These are phyloP conservation scores for Ustilago xerochloae DNA, from an alignment of 1,284 basidiomycete species.

Conservation along the genomic window DNA sequence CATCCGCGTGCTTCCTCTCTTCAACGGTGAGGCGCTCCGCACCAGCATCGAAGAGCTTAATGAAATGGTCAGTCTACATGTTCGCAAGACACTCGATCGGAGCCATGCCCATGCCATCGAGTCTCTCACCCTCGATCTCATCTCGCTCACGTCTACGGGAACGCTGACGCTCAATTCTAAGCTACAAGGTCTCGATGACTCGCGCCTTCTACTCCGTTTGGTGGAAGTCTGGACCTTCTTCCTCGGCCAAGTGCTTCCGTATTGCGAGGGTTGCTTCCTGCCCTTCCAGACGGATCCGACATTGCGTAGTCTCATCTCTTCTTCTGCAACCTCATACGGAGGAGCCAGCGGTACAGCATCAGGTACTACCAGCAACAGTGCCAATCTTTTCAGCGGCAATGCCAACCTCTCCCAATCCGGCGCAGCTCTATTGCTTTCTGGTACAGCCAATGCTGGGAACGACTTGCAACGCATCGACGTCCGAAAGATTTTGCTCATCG, in stretches of 20 bases:
- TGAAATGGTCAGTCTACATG: slow-evolving; percentile 76
- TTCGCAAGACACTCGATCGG: slow-evolving; percentile 72
- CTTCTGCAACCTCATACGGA: slow-evolving; percentile 12
- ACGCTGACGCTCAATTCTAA: slow-evolving; percentile 92
- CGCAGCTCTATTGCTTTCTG: slow-evolving; percentile 17
- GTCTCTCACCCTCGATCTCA: slow-evolving; percentile 80
- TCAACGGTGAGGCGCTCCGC: slow-evolving; percentile 89
- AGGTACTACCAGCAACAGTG: background rate
- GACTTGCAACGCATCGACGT: slow-evolving; percentile 75
- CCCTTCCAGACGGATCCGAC: slow-evolving; percentile 68
- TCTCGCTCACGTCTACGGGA: slow-evolving; percentile 84
- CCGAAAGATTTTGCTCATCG: slow-evolving; percentile 79
- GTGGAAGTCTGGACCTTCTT: slow-evolving; percentile 94
- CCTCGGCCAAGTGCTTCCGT: slow-evolving; percentile 90
- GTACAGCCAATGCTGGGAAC: background rate
- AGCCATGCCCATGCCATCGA: slow-evolving; percentile 70
- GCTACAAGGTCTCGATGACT: slow-evolving; percentile 73
- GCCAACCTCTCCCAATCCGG: slow-evolving; percentile 17
- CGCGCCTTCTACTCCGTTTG: slow-evolving; percentile 78
- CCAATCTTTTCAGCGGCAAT: slow-evolving; percentile 14
- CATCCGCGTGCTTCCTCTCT: slow-evolving; percentile 86
- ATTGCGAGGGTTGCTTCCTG: slow-evolving; percentile 77
- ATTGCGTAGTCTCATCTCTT: slow-evolving; percentile 47
- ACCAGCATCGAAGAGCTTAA: slow-evolving; percentile 93
- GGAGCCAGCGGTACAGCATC: background rate